Percentiles rank a stretch among this genome's conserved stretches.
These are phyloP conservation scores for Phylloporus sp. DNA, from an alignment of 768 basidiomycete genomes.

Conservation along the genomic window DNA sequence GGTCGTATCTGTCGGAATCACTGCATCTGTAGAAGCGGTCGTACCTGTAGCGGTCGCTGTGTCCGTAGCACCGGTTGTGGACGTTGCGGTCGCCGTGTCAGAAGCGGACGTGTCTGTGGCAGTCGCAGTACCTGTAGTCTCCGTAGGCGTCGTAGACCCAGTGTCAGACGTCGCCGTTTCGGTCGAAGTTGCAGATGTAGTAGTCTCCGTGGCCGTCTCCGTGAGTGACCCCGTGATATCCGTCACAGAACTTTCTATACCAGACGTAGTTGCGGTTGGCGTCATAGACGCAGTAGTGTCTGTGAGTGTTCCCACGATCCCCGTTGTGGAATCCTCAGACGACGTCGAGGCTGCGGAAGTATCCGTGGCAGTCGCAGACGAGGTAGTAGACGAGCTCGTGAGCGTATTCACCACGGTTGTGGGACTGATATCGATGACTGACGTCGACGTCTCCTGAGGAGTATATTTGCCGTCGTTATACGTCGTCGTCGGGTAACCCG, in stretches of 20 bases:
- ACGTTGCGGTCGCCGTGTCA: neutral
- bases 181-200: neutral
- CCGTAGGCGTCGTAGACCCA: neutral
- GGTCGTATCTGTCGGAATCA: neutral
- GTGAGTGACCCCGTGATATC: neutral
- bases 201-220: neutral
- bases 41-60: neutral
- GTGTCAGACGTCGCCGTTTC: neutral
- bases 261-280: neutral
- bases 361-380: neutral
- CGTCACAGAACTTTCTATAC: neutral
- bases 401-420: neutral
- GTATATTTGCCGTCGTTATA: slow-evolving; percentile 15
- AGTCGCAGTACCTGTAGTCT: neutral
- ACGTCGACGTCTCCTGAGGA: neutral
- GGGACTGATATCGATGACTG: neutral
- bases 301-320: slow-evolving; percentile 3
- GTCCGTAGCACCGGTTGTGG: neutral
- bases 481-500: slow-evolving; percentile 16
- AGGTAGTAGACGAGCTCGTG: neutral
- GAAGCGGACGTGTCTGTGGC: neutral
- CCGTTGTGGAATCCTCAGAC: neutral
- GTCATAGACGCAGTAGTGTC: neutral
- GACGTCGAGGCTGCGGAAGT: neutral
- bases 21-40: neutral